A percentile compares a stretch with the other conserved stretches of the same genome.
These are phyloP conservation scores for Russula dissimulans DNA, from an alignment of 768 basidiomycete genomes.

Conservation along the genomic window DNA sequence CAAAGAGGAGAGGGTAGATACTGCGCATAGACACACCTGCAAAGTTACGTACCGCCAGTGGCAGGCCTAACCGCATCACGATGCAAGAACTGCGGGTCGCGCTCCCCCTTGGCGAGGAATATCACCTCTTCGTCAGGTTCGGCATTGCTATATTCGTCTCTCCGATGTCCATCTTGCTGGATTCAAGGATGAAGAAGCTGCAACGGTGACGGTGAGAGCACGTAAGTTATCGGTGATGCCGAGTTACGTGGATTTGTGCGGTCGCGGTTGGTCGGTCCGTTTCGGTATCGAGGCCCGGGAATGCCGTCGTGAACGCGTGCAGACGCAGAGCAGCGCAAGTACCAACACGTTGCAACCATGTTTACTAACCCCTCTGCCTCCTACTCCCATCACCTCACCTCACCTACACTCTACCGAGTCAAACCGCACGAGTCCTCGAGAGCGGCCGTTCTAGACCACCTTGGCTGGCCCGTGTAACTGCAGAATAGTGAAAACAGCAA, in stretches of 20 bases:
- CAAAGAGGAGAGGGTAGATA: neutral
- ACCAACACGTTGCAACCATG: too few species aligned
- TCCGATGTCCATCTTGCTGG: conserved; percentile 13
- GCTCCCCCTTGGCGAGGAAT: conserved; percentile 22
- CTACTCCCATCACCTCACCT: too few species aligned
- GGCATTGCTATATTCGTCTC: conserved; percentile 9
- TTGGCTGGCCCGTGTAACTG: too few species aligned
- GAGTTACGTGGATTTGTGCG: neutral
- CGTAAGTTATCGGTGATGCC: conserved; percentile 11
- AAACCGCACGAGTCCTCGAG: too few species aligned
- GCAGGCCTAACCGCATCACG: conserved; percentile 30
- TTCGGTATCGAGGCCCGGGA: neutral
- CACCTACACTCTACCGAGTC: too few species aligned
- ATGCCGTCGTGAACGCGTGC: neutral
- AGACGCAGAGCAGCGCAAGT: too few species aligned
- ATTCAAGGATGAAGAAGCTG: neutral
- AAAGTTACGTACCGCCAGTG: conserved; percentile 6
- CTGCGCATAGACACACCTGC: conserved; percentile 21
- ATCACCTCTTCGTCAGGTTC: conserved; percentile 16
- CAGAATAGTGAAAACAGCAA: too few species aligned
- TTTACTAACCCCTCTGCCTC: too few species aligned
- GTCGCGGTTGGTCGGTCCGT: conserved; percentile 1
- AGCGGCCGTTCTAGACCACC: too few species aligned
- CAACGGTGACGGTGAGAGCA: neutral
- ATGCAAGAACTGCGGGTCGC: conserved; percentile 30